Conservation (phyloP, 2,329 filamentous ascomycete species). For the Hymenoscyphus fructigenus region DNA sequence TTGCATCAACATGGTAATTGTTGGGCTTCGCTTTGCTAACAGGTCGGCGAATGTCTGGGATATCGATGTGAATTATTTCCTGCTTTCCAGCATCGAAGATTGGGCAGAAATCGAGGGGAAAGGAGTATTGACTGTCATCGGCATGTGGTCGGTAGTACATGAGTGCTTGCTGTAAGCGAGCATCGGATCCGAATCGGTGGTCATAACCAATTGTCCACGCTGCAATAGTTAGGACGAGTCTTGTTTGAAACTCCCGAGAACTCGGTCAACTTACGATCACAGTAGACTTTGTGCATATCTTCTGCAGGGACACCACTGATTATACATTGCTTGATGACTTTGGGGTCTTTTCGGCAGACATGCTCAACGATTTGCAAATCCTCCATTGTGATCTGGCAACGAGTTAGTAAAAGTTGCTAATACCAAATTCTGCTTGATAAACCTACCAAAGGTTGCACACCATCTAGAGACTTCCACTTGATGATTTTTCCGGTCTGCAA, state of each 20-base stretch:
- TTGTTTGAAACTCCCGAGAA: neutral
- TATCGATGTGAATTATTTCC: constrained; percentile 53
- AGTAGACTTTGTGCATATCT: constrained; percentile 95
- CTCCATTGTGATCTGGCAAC: constrained; percentile 77
- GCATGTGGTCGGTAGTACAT: constrained; percentile 91
- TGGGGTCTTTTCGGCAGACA: constrained; percentile 72
- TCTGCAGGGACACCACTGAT: constrained; percentile 76
- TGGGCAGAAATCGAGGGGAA: constrained; percentile 89
- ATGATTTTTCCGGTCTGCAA: constrained; percentile 64
- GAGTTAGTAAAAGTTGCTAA: constrained; percentile 17
- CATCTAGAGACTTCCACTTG: constrained; percentile 72
- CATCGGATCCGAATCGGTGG: constrained; percentile 76
- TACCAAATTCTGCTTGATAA: neutral
- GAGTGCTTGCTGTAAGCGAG: constrained; percentile 84
- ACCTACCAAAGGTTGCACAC: constrained; percentile 75
- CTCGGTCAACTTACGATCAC: constrained; percentile 62
- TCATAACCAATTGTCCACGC: constrained; percentile 95
- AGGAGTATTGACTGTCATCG: constrained; percentile 88
- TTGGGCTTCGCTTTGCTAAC: constrained; percentile 69
- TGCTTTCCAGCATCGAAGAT: constrained; percentile 84
- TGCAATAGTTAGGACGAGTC: constrained; percentile 34
- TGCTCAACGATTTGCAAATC: constrained; percentile 80
- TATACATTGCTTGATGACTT: constrained; percentile 86
- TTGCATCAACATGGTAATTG: constrained; percentile 75
- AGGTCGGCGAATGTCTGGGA: constrained; percentile 74